A percentile compares a stretch with the other conserved stretches of the same genome.
phyloP scores from a whole-genome alignment of 192 early-diverging fungal species.

The Jimgerdemannia flammicorona region DNA sequence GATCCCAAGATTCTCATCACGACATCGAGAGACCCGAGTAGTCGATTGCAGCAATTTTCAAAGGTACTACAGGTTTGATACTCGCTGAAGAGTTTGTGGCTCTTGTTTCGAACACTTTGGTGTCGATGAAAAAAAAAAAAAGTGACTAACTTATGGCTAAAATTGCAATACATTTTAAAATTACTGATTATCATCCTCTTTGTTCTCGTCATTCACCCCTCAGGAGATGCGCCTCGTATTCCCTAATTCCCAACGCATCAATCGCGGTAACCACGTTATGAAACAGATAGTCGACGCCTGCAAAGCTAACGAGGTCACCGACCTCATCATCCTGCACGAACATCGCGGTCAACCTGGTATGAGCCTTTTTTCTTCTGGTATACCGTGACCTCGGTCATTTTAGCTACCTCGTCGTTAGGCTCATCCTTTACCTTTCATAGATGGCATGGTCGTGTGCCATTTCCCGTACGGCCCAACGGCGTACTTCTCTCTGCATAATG shows the following conservation, averaged over 20 bases:
- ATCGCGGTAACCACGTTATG: conserved; percentile 94
- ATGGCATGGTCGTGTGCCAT: conserved; percentile 92
- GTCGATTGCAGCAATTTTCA: conserved; percentile 90
- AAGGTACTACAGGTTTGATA: conserved; percentile 46
- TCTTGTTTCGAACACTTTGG: not conserved
- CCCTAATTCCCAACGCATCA: conserved; percentile 96
- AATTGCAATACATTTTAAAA: not conserved
- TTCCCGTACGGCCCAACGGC: conserved; percentile 98
- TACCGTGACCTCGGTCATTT: not conserved
- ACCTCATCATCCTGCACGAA: conserved; percentile 94
- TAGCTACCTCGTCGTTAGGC: conserved; percentile 2
- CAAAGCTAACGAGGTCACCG: conserved; percentile 89
- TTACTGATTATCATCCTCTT: too few species aligned
- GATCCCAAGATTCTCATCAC: conserved; percentile 98
- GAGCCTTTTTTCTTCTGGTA: not conserved
- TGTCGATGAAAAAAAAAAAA: not conserved
- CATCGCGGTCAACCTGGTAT: conserved; percentile 86
- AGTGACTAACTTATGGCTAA: not conserved
- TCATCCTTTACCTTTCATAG: conserved; percentile 25
- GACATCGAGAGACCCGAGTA: conserved; percentile 91
- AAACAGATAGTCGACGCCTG: conserved; percentile 97
- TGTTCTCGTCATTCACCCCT: not conserved
- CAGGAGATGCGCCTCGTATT: conserved; percentile 90
- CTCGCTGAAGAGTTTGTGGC: too few species aligned
- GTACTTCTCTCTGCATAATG: conserved; percentile 96